Percentiles rank a stretch among this genome's conserved stretches.
Evolutionary conservation across 2,329 filamentous ascomycete genomes (phyloP).

Genomic region (Colletotrichum sp.): DNA sequence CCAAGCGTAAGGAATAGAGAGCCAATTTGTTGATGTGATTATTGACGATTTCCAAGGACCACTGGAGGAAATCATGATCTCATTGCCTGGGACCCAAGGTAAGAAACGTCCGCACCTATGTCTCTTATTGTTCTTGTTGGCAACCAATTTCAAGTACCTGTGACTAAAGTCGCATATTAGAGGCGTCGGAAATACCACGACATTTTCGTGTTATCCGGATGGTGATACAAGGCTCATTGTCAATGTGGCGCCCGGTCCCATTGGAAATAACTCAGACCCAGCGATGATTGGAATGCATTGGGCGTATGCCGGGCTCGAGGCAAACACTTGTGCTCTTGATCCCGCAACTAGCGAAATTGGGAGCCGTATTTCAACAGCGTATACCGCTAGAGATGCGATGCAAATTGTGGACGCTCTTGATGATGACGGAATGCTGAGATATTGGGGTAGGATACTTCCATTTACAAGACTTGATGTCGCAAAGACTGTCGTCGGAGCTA

Average conservation of each 20-base stretch:
- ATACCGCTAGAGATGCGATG: background rate
- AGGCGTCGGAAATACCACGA: background rate
- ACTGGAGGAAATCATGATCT: background rate
- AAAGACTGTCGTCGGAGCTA: background rate
- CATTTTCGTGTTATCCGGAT: background rate
- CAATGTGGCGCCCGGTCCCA: background rate
- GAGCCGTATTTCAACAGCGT: background rate
- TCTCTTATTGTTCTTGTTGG: background rate
- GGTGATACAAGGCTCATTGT: too few species aligned
- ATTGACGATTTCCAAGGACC: background rate
- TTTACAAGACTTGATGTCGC: background rate
- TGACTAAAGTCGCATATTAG: background rate
- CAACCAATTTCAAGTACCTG: too few species aligned
- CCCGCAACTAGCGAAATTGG: rapidly evolving
- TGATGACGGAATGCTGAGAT: background rate
- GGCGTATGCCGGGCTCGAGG: background rate
- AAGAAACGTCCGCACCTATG: background rate
- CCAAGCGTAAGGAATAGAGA: background rate
- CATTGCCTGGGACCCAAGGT: background rate
- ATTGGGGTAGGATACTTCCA: background rate
- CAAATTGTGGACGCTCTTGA: background rate
- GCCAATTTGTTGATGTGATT: background rate
- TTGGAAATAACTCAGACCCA: background rate
- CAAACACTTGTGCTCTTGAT: background rate
- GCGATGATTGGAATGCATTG: background rate